Evolutionary conservation across 2,329 filamentous ascomycete species (phyloP).

Genomic region (Diaporthe nobilis): DNA sequence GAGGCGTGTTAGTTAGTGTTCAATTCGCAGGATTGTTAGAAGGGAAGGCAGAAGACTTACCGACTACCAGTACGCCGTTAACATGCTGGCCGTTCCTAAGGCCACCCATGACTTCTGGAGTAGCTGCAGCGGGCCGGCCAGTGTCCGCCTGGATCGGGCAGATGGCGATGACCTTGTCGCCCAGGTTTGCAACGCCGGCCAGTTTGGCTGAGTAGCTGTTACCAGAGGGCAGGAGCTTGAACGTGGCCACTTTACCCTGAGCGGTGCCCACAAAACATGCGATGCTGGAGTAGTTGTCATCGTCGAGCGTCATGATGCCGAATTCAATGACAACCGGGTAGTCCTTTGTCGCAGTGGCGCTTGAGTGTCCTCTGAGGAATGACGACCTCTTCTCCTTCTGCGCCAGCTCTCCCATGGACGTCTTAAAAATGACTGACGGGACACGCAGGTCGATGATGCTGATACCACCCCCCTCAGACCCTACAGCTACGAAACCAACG

Average conservation of each 20-base stretch:
- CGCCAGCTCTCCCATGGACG: conserved; percentile 78
- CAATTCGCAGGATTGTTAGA: not conserved
- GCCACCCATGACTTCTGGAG: conserved; percentile 80
- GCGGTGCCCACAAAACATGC: conserved; percentile 92
- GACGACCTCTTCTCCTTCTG: conserved; percentile 84
- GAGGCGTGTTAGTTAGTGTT: conserved; percentile 47
- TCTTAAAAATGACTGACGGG: conserved; percentile 85
- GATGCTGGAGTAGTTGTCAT: conserved; percentile 96
- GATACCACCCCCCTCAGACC: conserved; percentile 85
- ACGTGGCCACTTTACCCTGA: conserved; percentile 85
- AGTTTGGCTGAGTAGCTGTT: conserved; percentile 80
- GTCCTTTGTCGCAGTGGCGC: conserved; percentile 69
- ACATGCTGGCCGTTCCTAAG: conserved; percentile 82
- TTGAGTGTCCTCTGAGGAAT: conserved; percentile 73
- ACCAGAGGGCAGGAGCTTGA: conserved; percentile 87
- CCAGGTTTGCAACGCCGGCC: conserved; percentile 76
- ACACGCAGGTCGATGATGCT: conserved; percentile 90
- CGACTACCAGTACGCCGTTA: conserved; percentile 84
- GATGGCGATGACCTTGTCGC: conserved; percentile 81
- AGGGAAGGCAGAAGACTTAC: conserved; percentile 56
- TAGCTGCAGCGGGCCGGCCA: conserved; percentile 82
- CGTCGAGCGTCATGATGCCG: conserved; percentile 91
- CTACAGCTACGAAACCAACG: conserved; percentile 90
- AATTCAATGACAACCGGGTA: conserved; percentile 90
- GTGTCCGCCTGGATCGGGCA: conserved; percentile 84